Base-by-base conservation (phyloP, 139 green algal genomes). In the Edaphochlamys debaryana region DNA sequence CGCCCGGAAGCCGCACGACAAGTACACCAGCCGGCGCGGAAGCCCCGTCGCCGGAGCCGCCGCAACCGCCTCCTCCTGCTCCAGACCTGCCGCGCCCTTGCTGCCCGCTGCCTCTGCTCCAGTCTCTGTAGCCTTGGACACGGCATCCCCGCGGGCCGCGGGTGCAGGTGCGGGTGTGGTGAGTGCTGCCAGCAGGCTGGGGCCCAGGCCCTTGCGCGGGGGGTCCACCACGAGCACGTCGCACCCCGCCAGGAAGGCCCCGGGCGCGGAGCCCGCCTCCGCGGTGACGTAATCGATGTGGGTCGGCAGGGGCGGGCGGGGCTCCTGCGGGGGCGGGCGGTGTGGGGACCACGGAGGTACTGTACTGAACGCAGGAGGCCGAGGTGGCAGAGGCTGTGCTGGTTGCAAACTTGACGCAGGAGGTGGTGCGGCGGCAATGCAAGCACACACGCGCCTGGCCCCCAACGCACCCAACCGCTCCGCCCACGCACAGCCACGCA, bases 141-240 rank as follows among this genome's bases (percentile, higher is more conserved):
- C 48, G 11, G 48, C 48, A 11, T 56, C n/a, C n/a, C n/a, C n/a
- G n/a, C n/a, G n/a, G n/a, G n/a, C n/a, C n/a, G n/a, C n/a, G n/a
- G n/a, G n/a, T n/a, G n/a, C n/a, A n/a, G n/a, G n/a, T n/a, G n/a
- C n/a, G n/a, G n/a, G n/a, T n/a, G n/a, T n/a, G 4, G 77, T 83
- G 38, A 83, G 42, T 11, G 64, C 77, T 48, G 25, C 19, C 64
- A 83, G 77, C 63, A 83, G 64, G n/a, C 45, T 72, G 29, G 41
- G 20, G 37, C 68, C 67, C 45, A 75, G 41, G 23, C 77, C 85
- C 78, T 94, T 97, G 36, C 94, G 84, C 3, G 94, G 94, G 4
- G 94, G 94, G 85, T 97, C 94, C 34, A 97, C 89, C 3, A 97
- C 79, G 13, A 96, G 87, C 4, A 94, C 82, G 23, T 97, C 87